A percentile compares a stretch with the other conserved stretches of the same genome.
phyloP scores from a whole-genome alignment of 2,329 filamentous ascomycete species.

The Periconia sp. region DNA sequence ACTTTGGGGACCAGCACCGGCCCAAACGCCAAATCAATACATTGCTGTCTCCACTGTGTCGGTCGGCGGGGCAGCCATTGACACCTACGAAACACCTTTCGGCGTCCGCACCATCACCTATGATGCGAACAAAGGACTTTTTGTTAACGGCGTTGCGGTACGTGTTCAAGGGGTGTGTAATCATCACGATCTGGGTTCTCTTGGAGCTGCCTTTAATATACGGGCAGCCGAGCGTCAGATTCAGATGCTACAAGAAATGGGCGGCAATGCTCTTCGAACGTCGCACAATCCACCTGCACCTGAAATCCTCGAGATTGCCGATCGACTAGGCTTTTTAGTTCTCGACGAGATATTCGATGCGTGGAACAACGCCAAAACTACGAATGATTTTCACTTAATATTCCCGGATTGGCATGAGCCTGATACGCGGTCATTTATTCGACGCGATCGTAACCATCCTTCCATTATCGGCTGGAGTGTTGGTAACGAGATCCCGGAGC shows the following conservation, averaged over 20 bases:
- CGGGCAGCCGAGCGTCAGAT: conserved; percentile 58
- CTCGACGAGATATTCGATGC: conserved; percentile 62
- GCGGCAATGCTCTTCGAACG: conserved; percentile 58
- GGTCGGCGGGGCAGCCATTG: conserved; percentile 52
- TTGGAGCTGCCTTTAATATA: conserved; percentile 59
- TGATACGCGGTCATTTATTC: conserved; percentile 59
- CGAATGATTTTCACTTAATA: conserved; percentile 59
- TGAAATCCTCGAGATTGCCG: conserved; percentile 58
- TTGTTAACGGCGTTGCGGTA: conserved; percentile 55
- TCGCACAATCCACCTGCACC: conserved; percentile 62
- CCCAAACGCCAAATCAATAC: too few species aligned
- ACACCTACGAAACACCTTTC: conserved; percentile 58
- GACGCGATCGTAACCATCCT: conserved; percentile 62
- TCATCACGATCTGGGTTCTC: conserved; percentile 59
- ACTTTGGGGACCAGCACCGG: conserved; percentile 42
- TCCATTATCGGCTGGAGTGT: conserved; percentile 61
- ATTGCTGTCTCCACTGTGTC: conserved; percentile 59
- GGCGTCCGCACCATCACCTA: conserved; percentile 56
- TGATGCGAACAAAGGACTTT: conserved; percentile 49
- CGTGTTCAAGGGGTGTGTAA: conserved; percentile 57
- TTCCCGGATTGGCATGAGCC: conserved; percentile 62
- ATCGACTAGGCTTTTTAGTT: conserved; percentile 58
- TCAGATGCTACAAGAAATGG: conserved; percentile 58
- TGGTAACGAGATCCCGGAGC: conserved; percentile 62
- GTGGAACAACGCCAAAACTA: conserved; percentile 56